Evolutionary conservation across 495 filamentous ascomycete genomes (phyloP).

Genomic region (Aspergillus olivimuriae): DNA sequence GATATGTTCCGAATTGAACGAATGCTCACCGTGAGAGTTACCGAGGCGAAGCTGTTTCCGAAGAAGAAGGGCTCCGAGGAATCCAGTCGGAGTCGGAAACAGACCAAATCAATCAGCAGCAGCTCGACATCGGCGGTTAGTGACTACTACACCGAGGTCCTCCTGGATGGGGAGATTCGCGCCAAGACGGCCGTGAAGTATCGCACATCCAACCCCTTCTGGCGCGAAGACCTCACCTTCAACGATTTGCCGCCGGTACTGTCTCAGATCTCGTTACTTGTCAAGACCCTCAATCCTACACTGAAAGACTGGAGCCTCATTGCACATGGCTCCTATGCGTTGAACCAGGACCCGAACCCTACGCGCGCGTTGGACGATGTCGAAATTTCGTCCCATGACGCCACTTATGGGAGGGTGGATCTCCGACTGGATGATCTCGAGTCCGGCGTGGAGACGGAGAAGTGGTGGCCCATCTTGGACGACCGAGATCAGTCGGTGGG

Average conservation of each 20-base stretch:
- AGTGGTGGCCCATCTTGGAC: slow-evolving; percentile 82
- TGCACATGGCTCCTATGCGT: slow-evolving; percentile 38
- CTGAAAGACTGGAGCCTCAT: slow-evolving; percentile 50
- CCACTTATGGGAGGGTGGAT: slow-evolving; percentile 68
- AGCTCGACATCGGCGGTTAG: slow-evolving; percentile 19
- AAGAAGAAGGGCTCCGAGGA: slow-evolving; percentile 25
- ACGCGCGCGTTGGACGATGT: slow-evolving; percentile 42
- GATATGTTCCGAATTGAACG: slow-evolving; percentile 66
- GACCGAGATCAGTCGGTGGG: slow-evolving; percentile 68
- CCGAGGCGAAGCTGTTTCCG: slow-evolving; percentile 54
- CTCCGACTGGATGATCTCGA: slow-evolving; percentile 80
- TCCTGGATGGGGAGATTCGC: slow-evolving; percentile 82
- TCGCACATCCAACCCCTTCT: slow-evolving; percentile 82
- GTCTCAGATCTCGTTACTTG: slow-evolving; percentile 70
- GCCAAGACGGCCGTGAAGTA: slow-evolving; percentile 78
- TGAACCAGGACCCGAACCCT: slow-evolving; percentile 38
- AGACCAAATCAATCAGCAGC: slow-evolving; percentile 30
- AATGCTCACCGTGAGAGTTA: slow-evolving; percentile 49
- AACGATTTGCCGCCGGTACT: slow-evolving; percentile 73
- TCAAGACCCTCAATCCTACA: slow-evolving; percentile 59
- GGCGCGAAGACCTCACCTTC: slow-evolving; percentile 90
- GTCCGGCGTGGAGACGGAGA: slow-evolving; percentile 71
- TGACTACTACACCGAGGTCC: slow-evolving; percentile 82
- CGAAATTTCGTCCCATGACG: slow-evolving; percentile 49
- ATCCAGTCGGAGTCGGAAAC: slow-evolving; percentile 34